Evolutionary conservation across 345 rosid species (phyloP).

Genomic region (Gossypium rotundifolium): DNA sequence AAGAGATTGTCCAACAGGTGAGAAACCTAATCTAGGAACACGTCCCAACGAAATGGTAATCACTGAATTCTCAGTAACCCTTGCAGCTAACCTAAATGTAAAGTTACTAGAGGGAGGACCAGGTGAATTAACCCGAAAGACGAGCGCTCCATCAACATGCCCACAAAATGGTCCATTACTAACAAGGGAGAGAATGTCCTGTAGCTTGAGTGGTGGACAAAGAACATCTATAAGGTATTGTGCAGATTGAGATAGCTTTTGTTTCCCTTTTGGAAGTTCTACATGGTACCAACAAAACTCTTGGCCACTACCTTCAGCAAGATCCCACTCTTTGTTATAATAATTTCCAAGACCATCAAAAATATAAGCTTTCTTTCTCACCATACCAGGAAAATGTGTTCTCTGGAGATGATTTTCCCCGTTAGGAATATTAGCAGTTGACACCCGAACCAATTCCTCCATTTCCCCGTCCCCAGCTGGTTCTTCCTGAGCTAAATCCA

Average conservation of each 20-base stretch:
- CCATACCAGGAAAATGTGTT: constrained; percentile 54
- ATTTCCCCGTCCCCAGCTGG: constrained; percentile 33
- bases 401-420: constrained; percentile 16
- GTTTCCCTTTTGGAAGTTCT: constrained; percentile 81
- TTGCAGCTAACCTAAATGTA: constrained; percentile 87
- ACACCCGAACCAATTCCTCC: constrained; percentile 45
- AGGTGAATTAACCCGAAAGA: constrained; percentile 92
- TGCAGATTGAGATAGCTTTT: constrained; percentile 74
- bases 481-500: constrained; percentile 49
- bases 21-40: constrained; percentile 90
- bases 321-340: constrained; percentile 78
- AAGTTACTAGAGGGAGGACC: constrained; percentile 74
- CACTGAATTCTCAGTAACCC: constrained; percentile 83
- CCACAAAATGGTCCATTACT: constrained; percentile 96
- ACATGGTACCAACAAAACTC: constrained; percentile 98
- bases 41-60: constrained; percentile 89
- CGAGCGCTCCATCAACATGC: constrained; percentile 85
- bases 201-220: constrained; percentile 93
- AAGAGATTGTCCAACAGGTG: constrained; percentile 71
- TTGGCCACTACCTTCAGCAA: constrained; percentile 54
- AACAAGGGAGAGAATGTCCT: constrained; percentile 84
- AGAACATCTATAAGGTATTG: constrained; percentile 89
- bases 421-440: constrained; percentile 23
- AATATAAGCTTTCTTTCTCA: constrained; percentile 74
- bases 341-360: constrained; percentile 79